A percentile compares a stretch with the other conserved stretches of the same genome.
These are phyloP conservation scores for Colletotrichum zoysiae DNA, from an alignment of 2,329 filamentous ascomycete species.

Conservation along the genomic window DNA sequence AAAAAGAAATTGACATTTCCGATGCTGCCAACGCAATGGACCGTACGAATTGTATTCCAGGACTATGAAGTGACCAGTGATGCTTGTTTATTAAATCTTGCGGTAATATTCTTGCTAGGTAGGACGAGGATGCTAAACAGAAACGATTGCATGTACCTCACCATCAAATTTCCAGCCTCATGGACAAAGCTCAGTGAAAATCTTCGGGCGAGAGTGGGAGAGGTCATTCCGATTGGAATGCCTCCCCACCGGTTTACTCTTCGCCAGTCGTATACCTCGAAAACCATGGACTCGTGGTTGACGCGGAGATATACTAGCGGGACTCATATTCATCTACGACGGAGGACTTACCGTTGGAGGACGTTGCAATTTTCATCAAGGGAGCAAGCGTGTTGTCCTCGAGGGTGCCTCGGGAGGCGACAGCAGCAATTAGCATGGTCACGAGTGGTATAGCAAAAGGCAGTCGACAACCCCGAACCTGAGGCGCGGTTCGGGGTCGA, in stretches of 20 bases:
- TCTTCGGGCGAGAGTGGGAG: constrained; percentile 82
- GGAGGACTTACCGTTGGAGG: constrained; percentile 35
- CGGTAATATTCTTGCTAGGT: not conserved
- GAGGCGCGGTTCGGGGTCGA: constrained; percentile 31
- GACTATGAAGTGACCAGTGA: not conserved
- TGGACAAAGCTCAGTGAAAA: constrained; percentile 72
- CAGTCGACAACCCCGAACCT: constrained; percentile 14
- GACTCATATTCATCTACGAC: constrained; percentile 33
- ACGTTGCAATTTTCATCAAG: constrained; percentile 41
- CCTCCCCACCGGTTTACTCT: constrained; percentile 72
- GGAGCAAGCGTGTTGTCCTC: constrained; percentile 6
- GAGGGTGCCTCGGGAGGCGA: not conserved
- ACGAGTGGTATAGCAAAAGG: constrained; percentile 28
- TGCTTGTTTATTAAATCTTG: not conserved
- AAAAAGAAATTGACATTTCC: too few species aligned
- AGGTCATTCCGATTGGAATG: constrained; percentile 60
- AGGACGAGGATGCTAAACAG: too few species aligned
- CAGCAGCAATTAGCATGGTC: constrained; percentile 26
- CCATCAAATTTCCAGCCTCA: constrained; percentile 87
- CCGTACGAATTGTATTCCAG: not conserved
- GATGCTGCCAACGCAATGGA: too few species aligned
- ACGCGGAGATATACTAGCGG: constrained; percentile 92
- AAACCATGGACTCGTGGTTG: constrained; percentile 79
- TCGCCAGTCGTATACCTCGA: constrained; percentile 95
- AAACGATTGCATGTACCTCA: constrained; percentile 72